Base-by-base conservation (phyloP, 768 basidiomycete genomes). In the Cyathus striatus region DNA sequence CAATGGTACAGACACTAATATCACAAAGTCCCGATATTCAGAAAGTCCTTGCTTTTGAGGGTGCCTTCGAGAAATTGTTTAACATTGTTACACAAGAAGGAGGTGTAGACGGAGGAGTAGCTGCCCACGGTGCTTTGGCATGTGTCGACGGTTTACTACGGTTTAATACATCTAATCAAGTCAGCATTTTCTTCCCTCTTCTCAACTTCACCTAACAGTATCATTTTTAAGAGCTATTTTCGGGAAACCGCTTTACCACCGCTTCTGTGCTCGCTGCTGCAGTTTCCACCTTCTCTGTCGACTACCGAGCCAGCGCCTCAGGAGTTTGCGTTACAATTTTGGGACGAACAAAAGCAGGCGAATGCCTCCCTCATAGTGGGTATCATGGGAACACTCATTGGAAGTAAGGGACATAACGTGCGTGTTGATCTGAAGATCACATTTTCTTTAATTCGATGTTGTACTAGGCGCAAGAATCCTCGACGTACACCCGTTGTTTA, bases 91-190 rank as follows among this genome's bases (percentile, higher is more conserved):
- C 78, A 6, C 75, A 79, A 48, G 95, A 97, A 61, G 90, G 92
- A 17, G 96, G 96, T 0, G 72, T 93, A 18, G 94, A 97, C 52
- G 93, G 94, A 13, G 92, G 92, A 7, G 73, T 86, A 42, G 84
- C 88, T 33, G 81, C 89, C 0, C 83, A 88, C 50, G 85, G 92
- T 50, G 89, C 90, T n/a, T 66, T 99, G 44, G 72, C 77, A 14
- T 92, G 89, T 49, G 79, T 92, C 13, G 92, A 92, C 48, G 78
- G 78, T n/a, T 66, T 99, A 17, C 69, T 99, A 48, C 78, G 91
- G 22, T 95, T 88, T 67, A 98, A 99, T 62, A 79, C 82, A 20
- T 94, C 92, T 7, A 99, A 98, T 61, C 94, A 95, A 73, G 94
- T 90, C 55, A 66, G 59, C 42, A 25, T 40, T 42, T 23, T 21